Base-by-base conservation (phyloP, 106 monocot species). In the Acorus calamus region DNA sequence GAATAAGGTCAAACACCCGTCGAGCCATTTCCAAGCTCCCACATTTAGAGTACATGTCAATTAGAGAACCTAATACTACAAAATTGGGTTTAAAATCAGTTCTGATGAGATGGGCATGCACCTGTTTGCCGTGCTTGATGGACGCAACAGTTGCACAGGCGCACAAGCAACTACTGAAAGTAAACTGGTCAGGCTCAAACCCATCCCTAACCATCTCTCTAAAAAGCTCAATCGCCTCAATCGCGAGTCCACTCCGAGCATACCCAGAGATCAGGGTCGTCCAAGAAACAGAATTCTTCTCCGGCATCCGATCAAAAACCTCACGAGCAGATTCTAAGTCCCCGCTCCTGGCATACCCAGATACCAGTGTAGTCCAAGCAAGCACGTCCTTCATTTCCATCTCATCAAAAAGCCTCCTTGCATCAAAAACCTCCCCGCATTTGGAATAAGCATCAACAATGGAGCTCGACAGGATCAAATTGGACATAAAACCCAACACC, bases 31-130 rank as follows among this genome's bases (percentile, higher is more conserved):
- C 59, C 51, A 94, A 69, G 76, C 78, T 45, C 11, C 89, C 90
- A 74, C 94, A 94, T 78, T 84, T 94, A 12, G 90, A 82, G 62
- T 94, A 94, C 94, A 90, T 82, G 62, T 84, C 84, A 42, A 87
- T 63, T 42, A 94, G 79, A 52, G 84, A 78, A 55, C 90, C 87
- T 2, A 80, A 14, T 6, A 80, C 80, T 11, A 90, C 59, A 0
- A 64, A 72, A 80, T 87, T 90, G 6, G 87, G 80, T 44, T 71
- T 76, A 49, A 84, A 81, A 60, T 52, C 55, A 2, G 60, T 76
- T 66, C 80, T 69, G 4, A 82, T 63, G 12, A 90, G 45, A 6
- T 52, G 60, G 42, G 80, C 77, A 76, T 90, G 94, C 50, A 94
- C 76, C 75, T 87, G 84, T 53, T 84, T 84, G 11, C 89, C 94